These are phyloP conservation scores for Clonostachys chloroleuca DNA, from an alignment of 2,329 filamentous ascomycete species.

Conservation along the genomic window DNA sequence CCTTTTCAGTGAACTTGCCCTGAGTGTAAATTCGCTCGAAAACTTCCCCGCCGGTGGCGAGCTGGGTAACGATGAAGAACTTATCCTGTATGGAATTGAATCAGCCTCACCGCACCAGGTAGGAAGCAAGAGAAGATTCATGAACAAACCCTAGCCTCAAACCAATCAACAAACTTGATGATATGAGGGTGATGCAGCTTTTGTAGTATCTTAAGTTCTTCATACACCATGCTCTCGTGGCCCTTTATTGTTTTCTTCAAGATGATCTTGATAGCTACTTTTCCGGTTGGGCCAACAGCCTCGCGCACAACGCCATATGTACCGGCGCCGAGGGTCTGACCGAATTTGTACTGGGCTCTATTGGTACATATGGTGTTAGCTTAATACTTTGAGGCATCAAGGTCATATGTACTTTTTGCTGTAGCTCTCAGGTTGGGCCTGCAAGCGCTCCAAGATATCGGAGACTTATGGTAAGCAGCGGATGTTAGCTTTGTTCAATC, in stretches of 20 bases:
- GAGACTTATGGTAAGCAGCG: constrained; percentile 50
- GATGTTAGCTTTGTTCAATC: no score
- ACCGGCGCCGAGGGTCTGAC: constrained; percentile 88
- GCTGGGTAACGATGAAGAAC: constrained; percentile 97
- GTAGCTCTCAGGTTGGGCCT: constrained; percentile 96
- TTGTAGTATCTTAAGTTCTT: constrained; percentile 92
- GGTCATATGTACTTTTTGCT: constrained; percentile 77
- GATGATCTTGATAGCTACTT: constrained; percentile 98
- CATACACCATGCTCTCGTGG: constrained; percentile 98
- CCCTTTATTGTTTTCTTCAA: constrained; percentile 98
- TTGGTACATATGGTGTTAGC: constrained; percentile 6
- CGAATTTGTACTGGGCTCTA: constrained; percentile 86
- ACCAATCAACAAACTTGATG: constrained; percentile 97
- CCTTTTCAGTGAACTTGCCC: constrained; percentile 97
- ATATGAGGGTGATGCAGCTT: constrained; percentile 90
- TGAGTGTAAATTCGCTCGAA: constrained; percentile 98
- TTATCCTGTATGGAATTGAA: constrained; percentile 68
- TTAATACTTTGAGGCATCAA: constrained; percentile 5
- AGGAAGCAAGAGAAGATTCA: not conserved
- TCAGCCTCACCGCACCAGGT: not conserved
- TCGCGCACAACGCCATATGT: constrained; percentile 98
- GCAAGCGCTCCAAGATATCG: constrained; percentile 91
- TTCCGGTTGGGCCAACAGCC: constrained; percentile 75
- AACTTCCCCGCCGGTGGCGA: constrained; percentile 91
- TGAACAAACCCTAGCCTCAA: constrained; percentile 80